These are phyloP conservation scores for Stromatinia cepivora DNA, from an alignment of 2,329 filamentous ascomycete genomes.

Conservation along the genomic window DNA sequence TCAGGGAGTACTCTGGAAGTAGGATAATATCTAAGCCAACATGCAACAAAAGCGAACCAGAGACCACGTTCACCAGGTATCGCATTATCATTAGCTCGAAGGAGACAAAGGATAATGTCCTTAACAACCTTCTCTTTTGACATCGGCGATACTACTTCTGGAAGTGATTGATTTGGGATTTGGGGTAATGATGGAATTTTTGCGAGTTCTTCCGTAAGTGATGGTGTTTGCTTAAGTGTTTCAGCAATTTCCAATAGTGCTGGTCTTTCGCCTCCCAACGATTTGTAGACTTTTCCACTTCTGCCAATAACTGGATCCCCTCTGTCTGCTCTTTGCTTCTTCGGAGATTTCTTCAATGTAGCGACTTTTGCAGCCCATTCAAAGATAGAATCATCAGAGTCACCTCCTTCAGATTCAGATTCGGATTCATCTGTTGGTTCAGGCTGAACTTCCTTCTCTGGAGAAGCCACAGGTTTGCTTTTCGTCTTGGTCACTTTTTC, in stretches of 20 bases:
- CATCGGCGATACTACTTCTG: background rate
- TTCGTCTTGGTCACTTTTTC: slow-evolving; percentile 18
- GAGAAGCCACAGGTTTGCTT: background rate
- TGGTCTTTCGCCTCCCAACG: slow-evolving; percentile 10
- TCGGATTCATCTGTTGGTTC: slow-evolving; percentile 6
- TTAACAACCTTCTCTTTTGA: slow-evolving; percentile 25
- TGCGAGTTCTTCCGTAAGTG: slow-evolving; percentile 8
- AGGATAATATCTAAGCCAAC: slow-evolving; percentile 35
- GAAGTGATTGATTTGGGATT: background rate
- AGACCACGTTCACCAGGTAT: slow-evolving; percentile 38
- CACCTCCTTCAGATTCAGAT: slow-evolving; percentile 14
- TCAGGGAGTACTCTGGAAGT: slow-evolving; percentile 31
- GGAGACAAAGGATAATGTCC: slow-evolving; percentile 29
- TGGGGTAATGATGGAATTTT: background rate
- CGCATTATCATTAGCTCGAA: slow-evolving; percentile 32
- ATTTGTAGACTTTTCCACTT: slow-evolving; percentile 20
- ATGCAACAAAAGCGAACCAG: slow-evolving; percentile 37
- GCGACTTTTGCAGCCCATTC: slow-evolving; percentile 31
- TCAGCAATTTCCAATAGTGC: slow-evolving; percentile 13
- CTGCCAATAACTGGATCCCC: slow-evolving; percentile 4
- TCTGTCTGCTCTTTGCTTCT: slow-evolving; percentile 16
- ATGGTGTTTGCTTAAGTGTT: background rate
- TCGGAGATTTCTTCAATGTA: slow-evolving; percentile 3
- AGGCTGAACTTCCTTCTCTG: slow-evolving; percentile 1
- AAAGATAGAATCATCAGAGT: slow-evolving; percentile 32